phyloP scores from a whole-genome alignment of 2,329 filamentous ascomycete species.

The Aciculosporium take region DNA sequence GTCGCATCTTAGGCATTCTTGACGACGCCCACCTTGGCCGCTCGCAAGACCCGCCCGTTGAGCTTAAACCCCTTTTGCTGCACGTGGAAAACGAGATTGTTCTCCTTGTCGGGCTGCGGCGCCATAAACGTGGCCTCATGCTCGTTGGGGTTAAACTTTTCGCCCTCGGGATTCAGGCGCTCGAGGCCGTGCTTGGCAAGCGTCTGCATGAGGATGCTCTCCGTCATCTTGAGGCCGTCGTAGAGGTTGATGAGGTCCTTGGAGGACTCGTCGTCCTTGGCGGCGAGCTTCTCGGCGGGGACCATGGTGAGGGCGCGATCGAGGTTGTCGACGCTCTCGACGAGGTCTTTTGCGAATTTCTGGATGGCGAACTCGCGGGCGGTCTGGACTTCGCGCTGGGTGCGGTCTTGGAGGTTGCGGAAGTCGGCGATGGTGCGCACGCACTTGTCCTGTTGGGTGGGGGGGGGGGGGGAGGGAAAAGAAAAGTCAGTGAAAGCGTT shows the following conservation, averaged over 20 bases:
- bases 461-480: not conserved
- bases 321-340: constrained; percentile 93
- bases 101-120: constrained; percentile 72
- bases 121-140: constrained; percentile 96
- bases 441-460: constrained; percentile 63
- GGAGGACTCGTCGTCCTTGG: constrained; percentile 37
- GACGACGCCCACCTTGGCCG: constrained; percentile 91
- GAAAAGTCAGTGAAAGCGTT: not conserved
- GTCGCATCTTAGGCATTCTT: constrained; percentile 48
- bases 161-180: constrained; percentile 66
- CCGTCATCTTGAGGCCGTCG: constrained; percentile 90
- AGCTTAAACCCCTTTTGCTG: constrained; percentile 94
- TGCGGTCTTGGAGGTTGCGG: constrained; percentile 94
- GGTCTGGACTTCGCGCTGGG: constrained; percentile 72
- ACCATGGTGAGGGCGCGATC: constrained; percentile 81
- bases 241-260: constrained; percentile 69
- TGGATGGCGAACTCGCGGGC: constrained; percentile 91
- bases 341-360: constrained; percentile 85
- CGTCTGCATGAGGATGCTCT: constrained; percentile 72
- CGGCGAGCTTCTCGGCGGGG: constrained; percentile 54
- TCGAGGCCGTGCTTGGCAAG: constrained; percentile 90
- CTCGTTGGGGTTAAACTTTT: constrained; percentile 91
- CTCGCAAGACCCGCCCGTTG: constrained; percentile 77
- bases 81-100: constrained; percentile 79
- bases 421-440: constrained; percentile 90